Evolutionary conservation across 2,329 filamentous ascomycete genomes (phyloP).

Genomic region (Atkinsonella hypoxylon): DNA sequence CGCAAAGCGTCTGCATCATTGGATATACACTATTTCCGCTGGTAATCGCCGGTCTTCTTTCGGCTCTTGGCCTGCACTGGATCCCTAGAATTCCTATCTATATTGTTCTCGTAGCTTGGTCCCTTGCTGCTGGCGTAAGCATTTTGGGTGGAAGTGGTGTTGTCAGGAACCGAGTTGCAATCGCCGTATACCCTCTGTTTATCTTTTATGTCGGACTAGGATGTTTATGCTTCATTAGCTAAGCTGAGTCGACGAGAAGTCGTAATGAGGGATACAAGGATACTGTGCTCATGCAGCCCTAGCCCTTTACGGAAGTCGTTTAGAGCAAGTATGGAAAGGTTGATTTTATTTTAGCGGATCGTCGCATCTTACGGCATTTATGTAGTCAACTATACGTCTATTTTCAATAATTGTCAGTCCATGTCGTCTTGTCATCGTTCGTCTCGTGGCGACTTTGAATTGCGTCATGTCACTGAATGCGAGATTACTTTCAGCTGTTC

Average conservation of each 20-base stretch:
- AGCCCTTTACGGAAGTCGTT: background rate
- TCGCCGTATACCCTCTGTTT: slow-evolving; percentile 89
- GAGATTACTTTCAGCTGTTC: too few species aligned
- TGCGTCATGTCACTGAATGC: too few species aligned
- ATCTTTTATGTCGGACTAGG: slow-evolving; percentile 91
- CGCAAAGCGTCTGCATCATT: slow-evolving; percentile 95
- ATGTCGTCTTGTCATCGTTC: too few species aligned
- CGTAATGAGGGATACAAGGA: too few species aligned
- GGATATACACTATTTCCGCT: slow-evolving; percentile 96
- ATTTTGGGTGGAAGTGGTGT: slow-evolving; percentile 93
- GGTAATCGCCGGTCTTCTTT: slow-evolving; percentile 83
- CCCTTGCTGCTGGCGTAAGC: slow-evolving; percentile 86
- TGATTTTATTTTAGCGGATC: too few species aligned
- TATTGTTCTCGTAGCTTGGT: slow-evolving; percentile 79
- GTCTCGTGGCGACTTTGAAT: too few species aligned
- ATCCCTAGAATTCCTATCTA: slow-evolving; percentile 87
- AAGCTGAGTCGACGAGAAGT: slow-evolving; percentile 13
- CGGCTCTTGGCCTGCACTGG: slow-evolving; percentile 65
- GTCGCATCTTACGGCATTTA: too few species aligned
- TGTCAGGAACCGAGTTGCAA: slow-evolving; percentile 82
- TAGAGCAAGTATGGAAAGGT: background rate
- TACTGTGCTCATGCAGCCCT: background rate
- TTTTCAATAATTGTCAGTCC: too few species aligned
- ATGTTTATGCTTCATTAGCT: slow-evolving; percentile 96
- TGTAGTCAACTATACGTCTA: too few species aligned